These are phyloP conservation scores for Ammopiptanthus mongolicus DNA, from an alignment of 306 rosid species.

Conservation along the genomic window DNA sequence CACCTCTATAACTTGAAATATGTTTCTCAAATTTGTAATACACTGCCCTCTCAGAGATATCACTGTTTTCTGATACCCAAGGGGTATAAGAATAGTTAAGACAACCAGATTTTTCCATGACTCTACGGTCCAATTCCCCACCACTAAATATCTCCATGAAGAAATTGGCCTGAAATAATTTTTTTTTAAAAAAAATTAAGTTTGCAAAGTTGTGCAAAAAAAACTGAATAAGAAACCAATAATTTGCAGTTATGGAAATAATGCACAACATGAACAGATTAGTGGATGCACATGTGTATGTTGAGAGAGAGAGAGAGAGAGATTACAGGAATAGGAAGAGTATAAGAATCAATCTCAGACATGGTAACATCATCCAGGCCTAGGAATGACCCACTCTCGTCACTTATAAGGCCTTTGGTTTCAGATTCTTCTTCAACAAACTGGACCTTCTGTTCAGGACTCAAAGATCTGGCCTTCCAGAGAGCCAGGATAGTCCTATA, in stretches of 20 bases:
- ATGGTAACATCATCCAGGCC: slow-evolving; percentile 75
- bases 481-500: slow-evolving; percentile 91
- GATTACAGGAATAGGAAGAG: slow-evolving; percentile 63
- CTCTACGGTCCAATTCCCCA: slow-evolving; percentile 66
- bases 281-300: background rate
- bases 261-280: background rate
- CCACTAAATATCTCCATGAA: slow-evolving; percentile 80
- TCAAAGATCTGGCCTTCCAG: slow-evolving; percentile 95
- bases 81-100: slow-evolving; percentile 73
- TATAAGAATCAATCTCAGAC: slow-evolving; percentile 73
- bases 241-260: background rate
- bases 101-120: slow-evolving; percentile 87
- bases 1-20: slow-evolving; percentile 69
- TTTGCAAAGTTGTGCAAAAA: background rate
- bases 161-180: slow-evolving; percentile 52
- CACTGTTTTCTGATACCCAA: slow-evolving; percentile 81
- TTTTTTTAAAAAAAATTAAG: slow-evolving; percentile 16
- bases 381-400: slow-evolving; percentile 67
- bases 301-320: slow-evolving; percentile 20
- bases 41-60: slow-evolving; percentile 75
- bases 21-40: slow-evolving; percentile 72
- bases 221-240: background rate
- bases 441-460: slow-evolving; percentile 92
- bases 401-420: slow-evolving; percentile 58
- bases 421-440: slow-evolving; percentile 83